These are phyloP conservation scores for Triadica sebifera DNA, from an alignment of 345 rosid genomes.

Conservation along the genomic window DNA sequence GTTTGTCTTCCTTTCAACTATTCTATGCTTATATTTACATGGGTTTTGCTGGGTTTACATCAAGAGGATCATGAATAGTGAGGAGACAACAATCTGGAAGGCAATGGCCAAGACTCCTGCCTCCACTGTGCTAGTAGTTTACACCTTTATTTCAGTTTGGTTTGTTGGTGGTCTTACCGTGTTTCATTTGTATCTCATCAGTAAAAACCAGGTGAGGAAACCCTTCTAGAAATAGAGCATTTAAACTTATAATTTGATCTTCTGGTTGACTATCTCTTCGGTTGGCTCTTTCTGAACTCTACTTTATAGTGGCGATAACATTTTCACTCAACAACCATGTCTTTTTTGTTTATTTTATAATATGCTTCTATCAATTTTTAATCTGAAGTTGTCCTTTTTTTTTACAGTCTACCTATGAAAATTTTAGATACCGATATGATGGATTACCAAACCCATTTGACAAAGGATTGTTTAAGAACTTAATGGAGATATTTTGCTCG, in stretches of 20 bases:
- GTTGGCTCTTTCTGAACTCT: slow-evolving; percentile 3
- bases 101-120: slow-evolving; percentile 85
- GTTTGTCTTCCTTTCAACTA: slow-evolving; percentile 67
- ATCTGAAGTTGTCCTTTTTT: background rate
- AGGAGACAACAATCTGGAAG: slow-evolving; percentile 67
- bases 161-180: slow-evolving; percentile 91
- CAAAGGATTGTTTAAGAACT: slow-evolving; percentile 64
- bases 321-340: background rate
- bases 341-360: background rate
- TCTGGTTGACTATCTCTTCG: background rate
- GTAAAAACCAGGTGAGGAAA: slow-evolving; percentile 76
- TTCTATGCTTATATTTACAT: slow-evolving; percentile 82
- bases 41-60: slow-evolving; percentile 89
- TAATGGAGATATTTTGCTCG: slow-evolving; percentile 70
- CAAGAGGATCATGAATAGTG: slow-evolving; percentile 57
- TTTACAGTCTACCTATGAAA: slow-evolving; percentile 91
- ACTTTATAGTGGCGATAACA: background rate
- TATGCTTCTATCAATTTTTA: background rate
- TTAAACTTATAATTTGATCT: background rate
- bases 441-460: slow-evolving; percentile 65
- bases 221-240: background rate
- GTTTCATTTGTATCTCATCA: slow-evolving; percentile 81
- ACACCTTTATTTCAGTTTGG: slow-evolving; percentile 73
- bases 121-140: slow-evolving; percentile 69
- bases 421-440: slow-evolving; percentile 74